phyloP scores from a whole-genome alignment of 805 yeast species.

The Sugiyamaella boreocaroliniensis region DNA sequence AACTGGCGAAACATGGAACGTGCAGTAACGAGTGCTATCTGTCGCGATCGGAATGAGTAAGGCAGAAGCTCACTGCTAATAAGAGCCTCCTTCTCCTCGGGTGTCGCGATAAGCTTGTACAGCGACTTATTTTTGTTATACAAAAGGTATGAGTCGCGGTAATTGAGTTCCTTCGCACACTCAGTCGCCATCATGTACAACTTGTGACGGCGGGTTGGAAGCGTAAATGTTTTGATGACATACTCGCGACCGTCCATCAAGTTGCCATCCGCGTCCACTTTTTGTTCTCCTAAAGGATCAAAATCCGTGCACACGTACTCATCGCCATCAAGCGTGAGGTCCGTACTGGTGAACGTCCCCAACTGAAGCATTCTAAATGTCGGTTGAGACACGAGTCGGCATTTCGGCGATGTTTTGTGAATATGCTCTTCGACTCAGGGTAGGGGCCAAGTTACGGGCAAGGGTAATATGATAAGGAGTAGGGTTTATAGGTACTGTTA shows the following conservation, averaged over 20 bases:
- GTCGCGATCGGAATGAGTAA: slow-evolving; percentile 28
- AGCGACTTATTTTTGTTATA: slow-evolving; percentile 38
- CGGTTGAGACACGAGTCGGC: neutral
- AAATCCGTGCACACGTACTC: slow-evolving; percentile 28
- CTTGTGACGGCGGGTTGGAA: slow-evolving; percentile 33
- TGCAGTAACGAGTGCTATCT: slow-evolving; percentile 36
- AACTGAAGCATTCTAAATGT: slow-evolving; percentile 17
- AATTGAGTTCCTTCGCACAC: slow-evolving; percentile 37
- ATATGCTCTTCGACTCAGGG: too few relatives aligned
- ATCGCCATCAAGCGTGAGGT: slow-evolving; percentile 24
- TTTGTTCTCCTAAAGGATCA: slow-evolving; percentile 43
- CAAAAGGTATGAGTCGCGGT: slow-evolving; percentile 49
- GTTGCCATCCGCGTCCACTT: slow-evolving; percentile 37
- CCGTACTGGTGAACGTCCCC: slow-evolving; percentile 19
- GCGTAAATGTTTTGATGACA: slow-evolving; percentile 35
- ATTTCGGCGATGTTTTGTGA: neutral
- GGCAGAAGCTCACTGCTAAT: slow-evolving; percentile 29
- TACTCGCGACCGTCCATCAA: slow-evolving; percentile 36
- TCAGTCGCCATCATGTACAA: slow-evolving; percentile 38
- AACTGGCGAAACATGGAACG: slow-evolving; percentile 42
- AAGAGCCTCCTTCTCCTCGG: slow-evolving; percentile 35
- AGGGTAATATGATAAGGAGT: too few relatives aligned
- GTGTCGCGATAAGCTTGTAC: slow-evolving; percentile 32
- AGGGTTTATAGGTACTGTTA: too few relatives aligned
- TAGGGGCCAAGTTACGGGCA: too few relatives aligned